phyloP scores from a whole-genome alignment of 2,329 filamentous ascomycete species.

The Pezicula carpinea region DNA sequence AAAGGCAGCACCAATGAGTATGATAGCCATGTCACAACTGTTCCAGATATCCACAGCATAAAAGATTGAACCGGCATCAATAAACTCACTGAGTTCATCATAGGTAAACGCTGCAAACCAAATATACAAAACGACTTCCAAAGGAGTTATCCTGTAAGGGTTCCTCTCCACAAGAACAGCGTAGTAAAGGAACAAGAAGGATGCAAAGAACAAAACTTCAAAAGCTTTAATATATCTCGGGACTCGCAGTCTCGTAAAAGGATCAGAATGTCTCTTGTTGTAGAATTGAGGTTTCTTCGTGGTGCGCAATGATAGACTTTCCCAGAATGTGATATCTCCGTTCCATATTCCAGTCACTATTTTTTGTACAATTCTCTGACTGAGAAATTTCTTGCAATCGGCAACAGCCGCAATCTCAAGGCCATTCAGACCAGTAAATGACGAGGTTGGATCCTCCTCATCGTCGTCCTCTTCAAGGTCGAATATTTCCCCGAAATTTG shows the following conservation, averaged over 20 bases:
- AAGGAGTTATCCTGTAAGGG: slow-evolving; percentile 56
- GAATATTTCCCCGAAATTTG: slow-evolving; percentile 38
- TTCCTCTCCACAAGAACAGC: slow-evolving; percentile 75
- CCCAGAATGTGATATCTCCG: slow-evolving; percentile 85
- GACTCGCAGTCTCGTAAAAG: slow-evolving; percentile 71
- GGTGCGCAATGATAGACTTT: slow-evolving; percentile 66
- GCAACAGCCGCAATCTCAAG: slow-evolving; percentile 81
- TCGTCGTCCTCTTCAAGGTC: slow-evolving; percentile 38
- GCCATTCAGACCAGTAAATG: slow-evolving; percentile 77
- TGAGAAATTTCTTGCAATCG: slow-evolving; percentile 78
- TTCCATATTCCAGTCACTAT: slow-evolving; percentile 83
- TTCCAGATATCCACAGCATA: slow-evolving; percentile 84
- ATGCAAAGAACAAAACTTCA: slow-evolving; percentile 75
- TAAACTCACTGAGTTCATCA: slow-evolving; percentile 79
- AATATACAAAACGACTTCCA: slow-evolving; percentile 72
- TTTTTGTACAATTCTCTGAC: slow-evolving; percentile 74
- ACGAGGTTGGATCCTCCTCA: slow-evolving; percentile 59
- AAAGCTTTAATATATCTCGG: slow-evolving; percentile 82
- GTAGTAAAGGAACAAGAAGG: slow-evolving; percentile 78
- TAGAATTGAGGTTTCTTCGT: slow-evolving; percentile 75
- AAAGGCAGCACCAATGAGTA: slow-evolving; percentile 67
- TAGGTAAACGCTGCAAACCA: slow-evolving; percentile 88
- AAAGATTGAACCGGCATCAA: slow-evolving; percentile 81
- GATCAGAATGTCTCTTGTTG: slow-evolving; percentile 61
- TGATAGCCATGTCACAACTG: slow-evolving; percentile 68